Evolutionary conservation across 164 flowering plant species (phyloP), one percentile per base, ranked within the genome.

Genomic region (Nymphaea thermarum): DNA sequence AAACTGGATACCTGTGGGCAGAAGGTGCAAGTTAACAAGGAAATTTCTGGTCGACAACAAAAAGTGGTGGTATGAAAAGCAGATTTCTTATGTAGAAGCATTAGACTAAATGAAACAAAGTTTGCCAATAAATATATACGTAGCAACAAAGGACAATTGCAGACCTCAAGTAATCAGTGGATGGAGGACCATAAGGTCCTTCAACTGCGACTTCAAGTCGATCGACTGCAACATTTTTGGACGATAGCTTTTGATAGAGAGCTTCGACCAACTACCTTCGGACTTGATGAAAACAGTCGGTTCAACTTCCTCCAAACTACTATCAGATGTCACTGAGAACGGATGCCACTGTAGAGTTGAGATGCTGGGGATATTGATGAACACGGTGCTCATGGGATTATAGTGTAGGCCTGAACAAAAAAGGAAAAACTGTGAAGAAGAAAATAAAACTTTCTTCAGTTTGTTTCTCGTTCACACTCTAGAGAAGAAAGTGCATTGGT

Each of bases 101-200:
- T 25, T 25, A 25, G 36, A 25, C 36, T 25, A 25, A 25, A 1
- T 25, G 1, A 25, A 25, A 25, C 36, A 25, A 25, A 25, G 36
- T 25, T 25, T 25, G 36, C 36, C n/a, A 25, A 25, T 25, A 25
- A 25, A 25, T 25, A 25, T 25, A 25, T 25, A 25, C 36, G 36
- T 25, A 25, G 36, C 1, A 25, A 1, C 36, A 25, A 25, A 25
- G 36, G 36, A 25, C 36, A 25, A 25, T 25, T 25, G 36, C 70
- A 63, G 16, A 87, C 95, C 90, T 88, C 43, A 85, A 80, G 65
- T 86, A 85, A 71, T 84, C 66, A 43, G 80, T 73, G 41, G 91
- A 78, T 45, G 75, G 66, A 65, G 98, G 93, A n/a, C 98, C 96
- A 75, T 93, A 90, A 15, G 95, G 98, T 63, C 98, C 96, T 82